Evolutionary conservation across 768 basidiomycete genomes (phyloP).

Genomic region (Kwoniella sp.): DNA sequence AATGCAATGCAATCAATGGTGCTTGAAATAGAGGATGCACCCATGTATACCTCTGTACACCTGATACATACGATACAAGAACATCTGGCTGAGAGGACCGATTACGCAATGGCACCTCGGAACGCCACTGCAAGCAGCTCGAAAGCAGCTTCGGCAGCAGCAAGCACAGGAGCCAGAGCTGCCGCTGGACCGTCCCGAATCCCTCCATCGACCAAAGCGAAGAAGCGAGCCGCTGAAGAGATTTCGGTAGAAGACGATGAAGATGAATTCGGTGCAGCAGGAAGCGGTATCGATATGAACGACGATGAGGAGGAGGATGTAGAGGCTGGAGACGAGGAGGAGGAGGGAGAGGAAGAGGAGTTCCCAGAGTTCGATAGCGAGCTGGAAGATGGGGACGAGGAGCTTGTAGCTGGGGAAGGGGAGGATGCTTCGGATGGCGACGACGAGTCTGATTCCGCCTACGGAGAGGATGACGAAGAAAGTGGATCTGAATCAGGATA

Average conservation of each 20-base stretch:
- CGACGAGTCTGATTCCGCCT: constrained; percentile 19
- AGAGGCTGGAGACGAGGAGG: constrained; percentile 18
- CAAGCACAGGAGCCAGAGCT: not conserved
- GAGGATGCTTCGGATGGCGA: constrained; percentile 15
- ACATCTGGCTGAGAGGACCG: not conserved
- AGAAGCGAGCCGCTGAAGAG: constrained; percentile 23
- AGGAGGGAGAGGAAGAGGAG: constrained; percentile 38
- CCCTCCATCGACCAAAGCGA: constrained; percentile 1
- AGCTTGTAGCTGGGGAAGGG: constrained; percentile 27
- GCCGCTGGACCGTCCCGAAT: constrained; percentile 19
- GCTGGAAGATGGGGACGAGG: constrained; percentile 40
- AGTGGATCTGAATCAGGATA: constrained; percentile 55
- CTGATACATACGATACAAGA: not conserved
- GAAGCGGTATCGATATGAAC: constrained; percentile 20
- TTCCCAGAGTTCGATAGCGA: constrained; percentile 50
- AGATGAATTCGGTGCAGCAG: constrained; percentile 22
- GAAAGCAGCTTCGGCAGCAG: constrained; percentile 5
- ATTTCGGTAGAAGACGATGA: constrained; percentile 33
- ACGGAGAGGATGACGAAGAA: constrained; percentile 45
- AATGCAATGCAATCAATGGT: no score
- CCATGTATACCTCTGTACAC: no score
- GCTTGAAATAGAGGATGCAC: no score
- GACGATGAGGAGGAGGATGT: constrained; percentile 20
- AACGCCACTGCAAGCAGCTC: constrained; percentile 27
- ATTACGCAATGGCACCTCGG: constrained; percentile 15